phyloP scores from a whole-genome alignment of 257 asterid species.

The Gentiana dahurica region DNA sequence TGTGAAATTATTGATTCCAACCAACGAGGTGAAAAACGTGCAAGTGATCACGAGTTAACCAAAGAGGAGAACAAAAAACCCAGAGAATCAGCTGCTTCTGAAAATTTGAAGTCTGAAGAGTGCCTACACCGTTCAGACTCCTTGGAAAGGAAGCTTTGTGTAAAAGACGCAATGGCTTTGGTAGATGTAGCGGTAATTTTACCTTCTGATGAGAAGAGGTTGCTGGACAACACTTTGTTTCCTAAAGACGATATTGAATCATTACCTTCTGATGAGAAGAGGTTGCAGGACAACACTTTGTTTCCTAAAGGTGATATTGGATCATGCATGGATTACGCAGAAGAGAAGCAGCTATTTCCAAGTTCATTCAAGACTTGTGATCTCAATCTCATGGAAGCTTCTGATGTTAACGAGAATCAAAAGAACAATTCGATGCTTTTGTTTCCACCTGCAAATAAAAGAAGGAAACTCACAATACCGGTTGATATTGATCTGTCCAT shows the following conservation, averaged over 20 bases:
- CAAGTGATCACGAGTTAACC: slow-evolving; percentile 28
- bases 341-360: slow-evolving; percentile 57
- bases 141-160: slow-evolving; percentile 26
- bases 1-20: slow-evolving; percentile 29
- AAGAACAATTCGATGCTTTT: slow-evolving; percentile 27
- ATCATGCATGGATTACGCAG: slow-evolving; percentile 30
- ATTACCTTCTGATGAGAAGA: slow-evolving; percentile 36
- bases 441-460: slow-evolving; percentile 32
- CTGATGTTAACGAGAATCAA: slow-evolving; percentile 48
- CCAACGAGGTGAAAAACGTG: slow-evolving; percentile 55
- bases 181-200: slow-evolving; percentile 18
- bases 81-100: slow-evolving; percentile 33
- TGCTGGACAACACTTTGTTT: slow-evolving; percentile 20
- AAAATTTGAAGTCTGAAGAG: slow-evolving; percentile 23
- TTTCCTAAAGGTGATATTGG: slow-evolving; percentile 32
- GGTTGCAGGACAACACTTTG: slow-evolving; percentile 34
- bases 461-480: slow-evolving; percentile 30
- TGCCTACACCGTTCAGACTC: slow-evolving; percentile 28
- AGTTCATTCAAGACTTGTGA: slow-evolving; percentile 80
- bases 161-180: slow-evolving; percentile 35
- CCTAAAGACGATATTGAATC: slow-evolving; percentile 11
- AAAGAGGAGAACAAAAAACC: slow-evolving; percentile 41
- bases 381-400: slow-evolving; percentile 66
- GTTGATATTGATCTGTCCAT: slow-evolving; percentile 65
- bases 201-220: slow-evolving; percentile 37